Conservation (phyloP, 345 rosid genomes). For the Microthlaspi erraticum region DNA sequence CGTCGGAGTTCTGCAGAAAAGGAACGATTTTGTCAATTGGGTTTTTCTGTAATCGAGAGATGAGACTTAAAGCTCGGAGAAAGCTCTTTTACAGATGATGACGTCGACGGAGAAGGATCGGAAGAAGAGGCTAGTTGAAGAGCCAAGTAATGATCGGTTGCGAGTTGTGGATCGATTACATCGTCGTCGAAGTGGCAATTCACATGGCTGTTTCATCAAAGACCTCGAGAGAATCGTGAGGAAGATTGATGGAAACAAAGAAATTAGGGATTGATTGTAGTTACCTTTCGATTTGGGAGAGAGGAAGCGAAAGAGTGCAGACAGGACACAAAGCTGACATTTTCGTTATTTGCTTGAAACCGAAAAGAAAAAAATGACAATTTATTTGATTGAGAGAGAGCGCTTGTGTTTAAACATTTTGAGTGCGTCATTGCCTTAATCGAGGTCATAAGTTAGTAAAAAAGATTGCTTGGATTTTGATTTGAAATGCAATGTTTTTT, state of each 20-base stretch:
- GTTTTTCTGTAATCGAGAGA: background rate
- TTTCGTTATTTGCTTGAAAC: too few relatives aligned
- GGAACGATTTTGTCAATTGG: slow-evolving; percentile 9
- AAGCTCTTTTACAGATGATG: slow-evolving; percentile 24
- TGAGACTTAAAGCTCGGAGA: background rate
- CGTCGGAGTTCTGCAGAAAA: slow-evolving; percentile 7
- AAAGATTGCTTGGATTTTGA: too few relatives aligned
- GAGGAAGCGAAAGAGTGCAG: slow-evolving; percentile 55
- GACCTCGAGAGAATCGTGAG: background rate
- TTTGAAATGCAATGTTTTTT: too few relatives aligned
- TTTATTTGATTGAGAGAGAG: too few relatives aligned
- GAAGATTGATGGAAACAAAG: background rate
- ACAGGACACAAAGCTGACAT: slow-evolving; percentile 60
- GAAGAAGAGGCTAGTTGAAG: slow-evolving; percentile 50
- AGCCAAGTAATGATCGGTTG: slow-evolving; percentile 49
- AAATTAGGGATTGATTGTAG: background rate
- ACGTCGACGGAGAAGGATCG: slow-evolving; percentile 28
- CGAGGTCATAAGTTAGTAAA: too few relatives aligned
- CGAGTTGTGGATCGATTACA: slow-evolving; percentile 44
- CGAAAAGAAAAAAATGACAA: background rate
- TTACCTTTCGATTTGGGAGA: slow-evolving; percentile 58
- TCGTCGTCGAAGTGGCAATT: slow-evolving; percentile 70
- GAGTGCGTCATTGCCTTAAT: background rate
- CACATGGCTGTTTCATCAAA: slow-evolving; percentile 57
- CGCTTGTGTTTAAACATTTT: too few relatives aligned